These are phyloP conservation scores for Funneliformis caledonium DNA, from an alignment of 371 early-diverging fungal species.

Conservation along the genomic window DNA sequence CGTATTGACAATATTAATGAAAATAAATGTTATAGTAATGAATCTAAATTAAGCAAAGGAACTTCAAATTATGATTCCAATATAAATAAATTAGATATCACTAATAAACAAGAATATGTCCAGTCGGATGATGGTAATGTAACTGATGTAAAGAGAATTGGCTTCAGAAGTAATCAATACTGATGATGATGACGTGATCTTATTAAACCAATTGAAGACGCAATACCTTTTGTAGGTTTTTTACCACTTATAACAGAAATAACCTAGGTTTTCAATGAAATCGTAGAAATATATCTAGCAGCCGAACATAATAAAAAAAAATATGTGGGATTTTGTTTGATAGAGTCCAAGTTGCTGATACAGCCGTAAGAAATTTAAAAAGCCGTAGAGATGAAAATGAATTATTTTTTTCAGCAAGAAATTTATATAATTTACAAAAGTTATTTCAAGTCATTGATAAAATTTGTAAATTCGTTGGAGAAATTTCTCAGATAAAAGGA, in stretches of 20 bases:
- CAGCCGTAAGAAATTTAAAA: not conserved
- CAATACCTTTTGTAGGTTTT: not conserved
- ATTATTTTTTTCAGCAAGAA: not conserved
- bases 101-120: no score
- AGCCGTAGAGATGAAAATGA: not conserved
- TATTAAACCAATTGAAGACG: no score
- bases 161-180: no score
- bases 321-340: slow-evolving; percentile 21
- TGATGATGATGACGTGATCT: no score
- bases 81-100: no score
- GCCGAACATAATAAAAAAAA: slow-evolving; percentile 34
- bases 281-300: not conserved
- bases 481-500: slow-evolving; percentile 16
- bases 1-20: no score
- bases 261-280: not conserved
- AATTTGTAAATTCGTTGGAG: slow-evolving; percentile 1
- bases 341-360: not conserved
- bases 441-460: not conserved
- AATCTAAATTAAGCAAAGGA: no score
- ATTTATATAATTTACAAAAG: slow-evolving; percentile 15
- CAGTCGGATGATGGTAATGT: no score
- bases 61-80: no score
- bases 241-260: not conserved
- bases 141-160: no score
- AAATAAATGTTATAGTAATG: no score